Evolutionary conservation across 148 eudicot genomes (phyloP).

Genomic region (Persicaria maculosa): DNA sequence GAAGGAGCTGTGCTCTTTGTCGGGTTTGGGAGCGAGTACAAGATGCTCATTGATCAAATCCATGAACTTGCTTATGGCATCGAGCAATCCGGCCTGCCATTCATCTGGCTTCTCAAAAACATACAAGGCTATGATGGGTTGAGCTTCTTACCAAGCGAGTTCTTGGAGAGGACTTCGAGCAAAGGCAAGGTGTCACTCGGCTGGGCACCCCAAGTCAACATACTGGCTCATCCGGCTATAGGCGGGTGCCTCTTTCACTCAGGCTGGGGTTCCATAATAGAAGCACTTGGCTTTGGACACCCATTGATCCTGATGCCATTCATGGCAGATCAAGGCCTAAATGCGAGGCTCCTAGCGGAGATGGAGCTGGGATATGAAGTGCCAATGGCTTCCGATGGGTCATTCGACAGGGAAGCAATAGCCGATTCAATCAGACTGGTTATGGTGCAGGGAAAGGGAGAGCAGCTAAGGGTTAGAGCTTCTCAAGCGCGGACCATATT

Average conservation of each 20-base stretch:
- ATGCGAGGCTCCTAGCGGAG: not conserved
- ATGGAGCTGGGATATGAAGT: slow-evolving; percentile 3
- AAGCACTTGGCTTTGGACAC: not conserved
- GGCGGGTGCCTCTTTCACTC: slow-evolving; percentile 3
- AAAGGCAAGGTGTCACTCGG: not conserved
- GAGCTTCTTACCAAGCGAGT: not conserved
- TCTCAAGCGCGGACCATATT: not conserved
- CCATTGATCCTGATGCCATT: not conserved
- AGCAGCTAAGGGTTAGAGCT: not conserved
- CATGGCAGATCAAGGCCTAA: slow-evolving; percentile 6
- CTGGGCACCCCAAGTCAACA: not conserved
- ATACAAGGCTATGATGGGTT: not conserved
- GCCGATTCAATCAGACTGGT: not conserved
- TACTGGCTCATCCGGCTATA: slow-evolving; percentile 5
- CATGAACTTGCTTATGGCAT: slow-evolving; percentile 1
- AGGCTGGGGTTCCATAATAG: slow-evolving; percentile 1
- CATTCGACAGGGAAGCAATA: not conserved
- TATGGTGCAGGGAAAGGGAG: not conserved
- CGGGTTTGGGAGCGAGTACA: slow-evolving; percentile 8
- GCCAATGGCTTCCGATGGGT: not conserved
- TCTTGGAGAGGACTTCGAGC: not conserved
- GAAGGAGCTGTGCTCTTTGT: not conserved
- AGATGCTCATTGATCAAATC: not conserved
- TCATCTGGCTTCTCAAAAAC: not conserved
- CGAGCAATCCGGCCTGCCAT: not conserved